phyloP scores from a whole-genome alignment of 306 rosid genomes.

The Cucurbita pepo region DNA sequence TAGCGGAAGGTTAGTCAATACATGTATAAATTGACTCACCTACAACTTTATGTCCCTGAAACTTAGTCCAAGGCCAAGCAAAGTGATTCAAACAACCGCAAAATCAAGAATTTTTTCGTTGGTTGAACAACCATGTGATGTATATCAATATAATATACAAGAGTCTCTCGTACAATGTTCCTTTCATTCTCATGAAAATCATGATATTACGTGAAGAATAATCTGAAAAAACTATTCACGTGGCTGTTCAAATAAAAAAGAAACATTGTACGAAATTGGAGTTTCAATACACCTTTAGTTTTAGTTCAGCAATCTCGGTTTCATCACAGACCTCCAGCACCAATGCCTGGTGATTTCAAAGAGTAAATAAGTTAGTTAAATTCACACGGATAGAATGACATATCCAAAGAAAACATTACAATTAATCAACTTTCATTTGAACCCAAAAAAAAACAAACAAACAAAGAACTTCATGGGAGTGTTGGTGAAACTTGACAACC shows the following conservation, averaged over 20 bases:
- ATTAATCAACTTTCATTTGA: neutral
- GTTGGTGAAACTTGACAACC: neutral
- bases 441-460: neutral
- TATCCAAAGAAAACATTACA: neutral
- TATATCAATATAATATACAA: neutral
- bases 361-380: constrained; percentile 11
- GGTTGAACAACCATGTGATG: neutral
- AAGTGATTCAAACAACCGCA: neutral
- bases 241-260: neutral
- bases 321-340: constrained; percentile 96
- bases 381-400: constrained; percentile 9
- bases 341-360: constrained; percentile 55
- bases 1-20: constrained; percentile 4
- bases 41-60: neutral
- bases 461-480: too few species aligned
- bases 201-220: neutral
- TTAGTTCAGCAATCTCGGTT: constrained; percentile 89
- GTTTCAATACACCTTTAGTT: constrained; percentile 50
- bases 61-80: neutral
- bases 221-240: neutral
- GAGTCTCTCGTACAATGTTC: neutral
- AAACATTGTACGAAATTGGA: neutral
- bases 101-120: neutral
- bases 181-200: neutral
- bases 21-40: neutral